Conservation (phyloP, 495 filamentous ascomycete species). For the Neurospora terricola region DNA sequence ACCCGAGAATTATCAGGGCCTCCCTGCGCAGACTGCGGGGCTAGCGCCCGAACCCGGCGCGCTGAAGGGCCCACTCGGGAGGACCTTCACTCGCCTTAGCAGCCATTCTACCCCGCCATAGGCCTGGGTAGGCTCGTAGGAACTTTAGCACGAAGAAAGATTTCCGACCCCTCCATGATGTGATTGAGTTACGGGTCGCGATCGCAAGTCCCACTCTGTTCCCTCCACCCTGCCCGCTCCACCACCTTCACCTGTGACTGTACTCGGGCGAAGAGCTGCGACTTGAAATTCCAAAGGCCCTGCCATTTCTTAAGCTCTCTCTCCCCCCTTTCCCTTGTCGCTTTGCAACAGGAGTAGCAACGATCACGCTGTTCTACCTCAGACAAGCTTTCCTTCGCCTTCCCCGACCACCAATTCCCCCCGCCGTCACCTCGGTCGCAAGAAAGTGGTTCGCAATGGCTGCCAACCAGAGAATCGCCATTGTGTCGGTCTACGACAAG, state of each 20-base stretch:
- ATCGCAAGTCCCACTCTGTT: background rate
- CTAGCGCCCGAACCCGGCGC: conserved; percentile 10
- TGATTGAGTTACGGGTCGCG: background rate
- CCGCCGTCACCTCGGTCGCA: conserved; percentile 1
- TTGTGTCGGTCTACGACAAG: conserved; percentile 98
- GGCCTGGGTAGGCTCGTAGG: conserved; percentile 5
- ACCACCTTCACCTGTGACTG: background rate
- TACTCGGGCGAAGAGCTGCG: background rate
- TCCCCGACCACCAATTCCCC: background rate
- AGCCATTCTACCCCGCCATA: conserved; percentile 6
- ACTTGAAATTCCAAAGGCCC: background rate
- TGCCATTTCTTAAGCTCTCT: background rate
- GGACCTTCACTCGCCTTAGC: background rate
- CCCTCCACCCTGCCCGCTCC: background rate
- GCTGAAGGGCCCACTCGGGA: background rate
- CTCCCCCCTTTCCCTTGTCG: background rate
- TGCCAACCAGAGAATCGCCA: conserved; percentile 50
- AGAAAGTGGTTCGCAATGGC: conserved; percentile 23
- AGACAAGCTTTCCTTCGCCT: background rate
- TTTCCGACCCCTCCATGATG: conserved; percentile 7
- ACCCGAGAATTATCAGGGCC: background rate
- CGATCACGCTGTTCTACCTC: background rate
- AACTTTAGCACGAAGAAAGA: background rate
- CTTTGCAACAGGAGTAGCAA: background rate
- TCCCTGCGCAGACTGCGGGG: conserved; percentile 3